Base-by-base conservation (phyloP, 1,139 yeast genomes). In the Diutina rugosa region DNA sequence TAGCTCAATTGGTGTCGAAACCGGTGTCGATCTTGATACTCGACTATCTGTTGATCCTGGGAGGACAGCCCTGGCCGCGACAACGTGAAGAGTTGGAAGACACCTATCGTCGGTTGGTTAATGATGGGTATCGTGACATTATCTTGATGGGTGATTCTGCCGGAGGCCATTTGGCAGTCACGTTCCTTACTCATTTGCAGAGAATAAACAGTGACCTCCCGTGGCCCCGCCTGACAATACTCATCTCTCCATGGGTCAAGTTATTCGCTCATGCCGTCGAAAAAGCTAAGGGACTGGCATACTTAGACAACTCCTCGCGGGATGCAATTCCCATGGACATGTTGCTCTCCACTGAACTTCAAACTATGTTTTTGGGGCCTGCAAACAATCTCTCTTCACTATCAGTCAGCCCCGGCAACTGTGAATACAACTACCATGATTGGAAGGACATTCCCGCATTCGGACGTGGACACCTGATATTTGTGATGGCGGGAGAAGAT, bases 61-160 rank as follows among this genome's bases (percentile, higher is more conserved):
- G 26, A 28, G 56, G 55, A 4, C 18, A 46, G 21, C 18, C 53
- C 10, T 46, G 46, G 14, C 55, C 55, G 9, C 9, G 18, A 5
- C 55, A 51, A 44, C 41, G 29, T 18, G 26, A 47, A n/a, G 29
- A 56, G 26, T 14, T 52, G 16, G 14, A 26, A 6, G 32, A 21
- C 10, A 46, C 51, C 8, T 56, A 53, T 48, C 12, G 12, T 9
- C 18, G 10, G 18, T 49, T 30, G 9, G 46, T 47, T 14, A 9
- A 14, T 3, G 28, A 53, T 7, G 51, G 54, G 2, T 26, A 28
- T 26, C 6, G 32, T n/a, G 48, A 38, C 9, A 46, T 56, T 28
- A 32, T 32, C 2, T 21, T 55, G 18, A 56, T 73, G 58, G 78
- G 79, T 1, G 79, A 74, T 62, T 72, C 77, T 0, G 77, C 78